phyloP scores from a whole-genome alignment of 2,329 filamentous ascomycete species.

The Arthrobotrys entomopaga region DNA sequence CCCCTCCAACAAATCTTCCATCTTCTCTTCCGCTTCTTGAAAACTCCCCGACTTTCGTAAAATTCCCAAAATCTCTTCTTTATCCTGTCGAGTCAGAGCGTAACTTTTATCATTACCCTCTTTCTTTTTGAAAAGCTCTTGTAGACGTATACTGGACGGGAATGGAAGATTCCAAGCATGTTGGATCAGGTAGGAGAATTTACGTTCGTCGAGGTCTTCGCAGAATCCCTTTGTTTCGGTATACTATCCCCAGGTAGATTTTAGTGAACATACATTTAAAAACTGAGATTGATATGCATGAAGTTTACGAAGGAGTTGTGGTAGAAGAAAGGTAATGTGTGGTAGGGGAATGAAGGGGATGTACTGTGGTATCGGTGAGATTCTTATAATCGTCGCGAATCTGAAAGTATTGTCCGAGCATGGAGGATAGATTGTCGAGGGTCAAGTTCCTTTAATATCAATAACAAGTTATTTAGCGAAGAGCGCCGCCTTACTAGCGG shows the following conservation, averaged over 20 bases:
- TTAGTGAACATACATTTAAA: not conserved
- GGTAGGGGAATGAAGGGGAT: not conserved
- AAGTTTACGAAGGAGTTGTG: too few relatives aligned
- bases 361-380: constrained; percentile 45
- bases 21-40: not conserved
- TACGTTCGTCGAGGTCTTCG: constrained; percentile 21
- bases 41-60: constrained; percentile 8
- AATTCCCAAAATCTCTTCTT: constrained; percentile 11
- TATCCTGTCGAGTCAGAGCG: not conserved
- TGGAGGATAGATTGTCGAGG: constrained; percentile 41
- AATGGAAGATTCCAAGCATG: constrained; percentile 11
- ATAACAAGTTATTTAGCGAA: too few relatives aligned
- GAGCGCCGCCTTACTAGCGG: too few relatives aligned
- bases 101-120: not conserved
- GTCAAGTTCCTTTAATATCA: constrained; percentile 41
- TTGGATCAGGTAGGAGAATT: constrained; percentile 16
- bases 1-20: not conserved
- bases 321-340: too few relatives aligned
- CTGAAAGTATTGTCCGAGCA: constrained; percentile 59
- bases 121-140: constrained; percentile 3
- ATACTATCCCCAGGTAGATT: not conserved
- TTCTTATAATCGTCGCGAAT: constrained; percentile 60
- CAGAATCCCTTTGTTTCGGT: constrained; percentile 18
- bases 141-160: not conserved
- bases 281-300: not conserved